Conservation (phyloP, 495 filamentous ascomycete species). For the Neurospora sublineolata region DNA sequence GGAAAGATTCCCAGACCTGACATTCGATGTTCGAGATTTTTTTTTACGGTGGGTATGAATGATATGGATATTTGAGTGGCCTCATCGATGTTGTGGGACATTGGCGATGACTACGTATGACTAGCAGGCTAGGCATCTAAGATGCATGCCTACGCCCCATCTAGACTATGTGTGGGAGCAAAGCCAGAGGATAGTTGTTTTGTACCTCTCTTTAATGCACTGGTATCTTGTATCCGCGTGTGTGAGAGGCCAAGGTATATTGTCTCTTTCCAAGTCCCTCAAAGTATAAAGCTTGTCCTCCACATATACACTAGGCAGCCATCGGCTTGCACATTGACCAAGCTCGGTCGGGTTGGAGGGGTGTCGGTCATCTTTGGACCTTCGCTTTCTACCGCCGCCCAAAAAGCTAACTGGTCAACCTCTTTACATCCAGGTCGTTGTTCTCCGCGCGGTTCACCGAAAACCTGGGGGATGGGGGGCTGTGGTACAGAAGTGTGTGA, state of each 20-base stretch:
- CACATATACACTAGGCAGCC: background rate
- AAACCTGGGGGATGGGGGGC: background rate
- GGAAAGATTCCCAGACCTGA: background rate
- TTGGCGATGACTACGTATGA: background rate
- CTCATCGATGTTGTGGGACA: background rate
- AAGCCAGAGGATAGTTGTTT: background rate
- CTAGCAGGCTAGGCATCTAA: background rate
- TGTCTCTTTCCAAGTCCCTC: background rate
- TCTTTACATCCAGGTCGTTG: background rate
- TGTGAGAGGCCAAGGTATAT: background rate
- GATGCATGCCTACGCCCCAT: background rate
- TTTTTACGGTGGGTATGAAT: background rate
- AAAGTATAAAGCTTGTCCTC: background rate
- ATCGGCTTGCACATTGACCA: background rate
- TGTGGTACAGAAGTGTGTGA: background rate
- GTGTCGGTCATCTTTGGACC: background rate
- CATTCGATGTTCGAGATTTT: background rate
- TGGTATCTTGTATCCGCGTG: background rate
- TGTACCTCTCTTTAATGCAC: background rate
- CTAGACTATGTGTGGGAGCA: background rate
- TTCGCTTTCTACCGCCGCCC: background rate
- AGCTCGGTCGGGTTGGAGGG: background rate
- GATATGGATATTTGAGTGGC: background rate
- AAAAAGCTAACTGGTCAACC: background rate
- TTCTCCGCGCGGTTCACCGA: background rate